phyloP scores from a whole-genome alignment of 148 eudicot species.

The Pouteria glomerata region DNA sequence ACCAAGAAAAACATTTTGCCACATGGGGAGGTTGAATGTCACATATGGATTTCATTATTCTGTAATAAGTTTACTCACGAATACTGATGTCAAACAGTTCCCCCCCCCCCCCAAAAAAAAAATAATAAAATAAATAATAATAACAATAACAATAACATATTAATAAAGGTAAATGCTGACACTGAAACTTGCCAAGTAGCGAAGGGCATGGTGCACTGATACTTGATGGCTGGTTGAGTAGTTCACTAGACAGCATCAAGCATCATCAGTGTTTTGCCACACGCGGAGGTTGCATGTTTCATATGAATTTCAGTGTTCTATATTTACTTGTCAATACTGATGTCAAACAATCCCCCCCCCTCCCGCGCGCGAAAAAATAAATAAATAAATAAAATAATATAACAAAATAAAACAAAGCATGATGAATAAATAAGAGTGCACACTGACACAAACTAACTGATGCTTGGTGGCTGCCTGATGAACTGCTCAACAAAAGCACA shows the following conservation, averaged over 20 bases:
- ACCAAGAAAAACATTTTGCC: not conserved
- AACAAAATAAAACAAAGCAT: too few relatives aligned
- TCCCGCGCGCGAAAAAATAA: not conserved
- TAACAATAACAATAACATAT: too few relatives aligned
- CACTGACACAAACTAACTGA: not conserved
- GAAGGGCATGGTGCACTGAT: conserved; percentile 62
- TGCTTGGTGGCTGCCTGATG: not conserved
- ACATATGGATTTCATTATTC: not conserved
- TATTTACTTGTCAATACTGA: not conserved
- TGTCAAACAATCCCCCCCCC: not conserved
- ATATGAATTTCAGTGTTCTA: not conserved
- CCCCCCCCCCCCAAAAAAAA: not conserved
- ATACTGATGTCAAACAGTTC: not conserved
- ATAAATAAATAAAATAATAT: too few relatives aligned
- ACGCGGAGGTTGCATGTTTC: not conserved
- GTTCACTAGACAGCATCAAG: conserved; percentile 56
- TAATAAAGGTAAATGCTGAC: conserved; percentile 68
- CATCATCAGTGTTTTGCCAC: not conserved
- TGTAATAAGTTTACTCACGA: not conserved
- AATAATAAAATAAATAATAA: too few relatives aligned
- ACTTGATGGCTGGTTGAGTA: too few relatives aligned
- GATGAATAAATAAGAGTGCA: not conserved
- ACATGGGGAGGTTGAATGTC: not conserved
- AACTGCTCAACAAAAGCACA: not conserved
- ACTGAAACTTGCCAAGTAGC: conserved; percentile 81